A percentile compares a stretch with the other conserved stretches of the same genome.
Evolutionary conservation across 495 filamentous ascomycete genomes (phyloP).

Genomic region (Tuber umbilicatum): DNA sequence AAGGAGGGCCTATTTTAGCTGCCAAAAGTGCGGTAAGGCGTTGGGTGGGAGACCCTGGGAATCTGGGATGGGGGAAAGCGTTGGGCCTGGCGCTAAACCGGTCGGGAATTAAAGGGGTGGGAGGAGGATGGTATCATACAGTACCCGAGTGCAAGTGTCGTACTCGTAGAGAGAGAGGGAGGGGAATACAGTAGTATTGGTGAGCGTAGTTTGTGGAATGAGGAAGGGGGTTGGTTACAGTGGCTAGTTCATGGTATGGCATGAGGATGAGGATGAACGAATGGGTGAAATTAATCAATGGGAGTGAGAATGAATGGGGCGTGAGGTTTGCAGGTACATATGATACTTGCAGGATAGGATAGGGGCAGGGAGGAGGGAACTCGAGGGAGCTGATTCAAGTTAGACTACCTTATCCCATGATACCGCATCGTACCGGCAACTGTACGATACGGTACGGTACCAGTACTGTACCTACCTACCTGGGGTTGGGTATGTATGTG

Average conservation of each 20-base stretch:
- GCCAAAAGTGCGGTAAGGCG: not conserved
- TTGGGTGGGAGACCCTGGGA: not conserved
- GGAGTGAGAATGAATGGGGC: not conserved
- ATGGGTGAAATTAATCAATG: not conserved
- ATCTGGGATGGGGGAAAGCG: not conserved
- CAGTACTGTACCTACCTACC: not conserved
- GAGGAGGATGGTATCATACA: not conserved
- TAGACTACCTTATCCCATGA: not conserved
- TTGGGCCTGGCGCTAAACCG: not conserved
- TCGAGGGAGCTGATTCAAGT: not conserved
- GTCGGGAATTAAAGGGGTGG: conserved; percentile 1
- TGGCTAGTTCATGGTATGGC: not conserved
- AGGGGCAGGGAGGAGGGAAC: not conserved
- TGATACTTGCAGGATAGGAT: not conserved
- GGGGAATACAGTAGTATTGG: not conserved
- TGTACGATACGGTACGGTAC: not conserved
- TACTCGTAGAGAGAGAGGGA: not conserved
- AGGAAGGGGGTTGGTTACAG: not conserved
- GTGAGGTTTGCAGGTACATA: not conserved
- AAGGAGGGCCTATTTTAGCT: not conserved
- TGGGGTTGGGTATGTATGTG: not conserved
- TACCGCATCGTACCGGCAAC: not conserved
- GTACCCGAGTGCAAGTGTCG: too few relatives aligned
- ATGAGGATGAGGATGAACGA: not conserved
- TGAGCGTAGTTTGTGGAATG: not conserved